These are phyloP conservation scores for Rubus parviflorus DNA, from an alignment of 306 rosid species.

Conservation along the genomic window DNA sequence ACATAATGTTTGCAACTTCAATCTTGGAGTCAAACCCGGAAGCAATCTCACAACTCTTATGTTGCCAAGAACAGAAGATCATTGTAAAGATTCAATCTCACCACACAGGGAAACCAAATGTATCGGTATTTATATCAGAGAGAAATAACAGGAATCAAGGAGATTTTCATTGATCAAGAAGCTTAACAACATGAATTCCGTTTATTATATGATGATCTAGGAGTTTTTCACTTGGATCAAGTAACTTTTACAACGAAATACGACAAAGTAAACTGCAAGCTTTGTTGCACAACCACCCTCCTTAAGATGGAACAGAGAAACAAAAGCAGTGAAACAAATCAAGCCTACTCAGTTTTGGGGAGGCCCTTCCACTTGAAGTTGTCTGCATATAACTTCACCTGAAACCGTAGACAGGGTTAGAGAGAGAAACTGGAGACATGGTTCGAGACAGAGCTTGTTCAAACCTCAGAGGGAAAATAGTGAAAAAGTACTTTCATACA, in stretches of 20 bases:
- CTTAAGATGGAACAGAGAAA: slow-evolving; percentile 27
- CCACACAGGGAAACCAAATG: not conserved
- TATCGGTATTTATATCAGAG: not conserved
- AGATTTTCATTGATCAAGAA: slow-evolving; percentile 6
- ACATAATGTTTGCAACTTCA: not conserved
- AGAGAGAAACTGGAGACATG: slow-evolving; percentile 3
- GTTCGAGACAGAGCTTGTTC: not conserved
- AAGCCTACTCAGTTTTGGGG: slow-evolving; percentile 50
- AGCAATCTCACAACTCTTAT: not conserved
- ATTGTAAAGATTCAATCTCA: not conserved
- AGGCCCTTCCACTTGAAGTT: slow-evolving; percentile 97
- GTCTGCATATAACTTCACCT: slow-evolving; percentile 87
- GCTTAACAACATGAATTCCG: slow-evolving; percentile 25
- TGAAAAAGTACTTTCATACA: not conserved
- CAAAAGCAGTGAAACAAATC: slow-evolving; percentile 35
- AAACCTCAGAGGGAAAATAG: not conserved
- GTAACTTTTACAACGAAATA: slow-evolving; percentile 28
- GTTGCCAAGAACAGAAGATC: not conserved
- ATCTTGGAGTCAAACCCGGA: slow-evolving; percentile 3
- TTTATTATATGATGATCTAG: slow-evolving; percentile 40
- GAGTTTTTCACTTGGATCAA: slow-evolving; percentile 29
- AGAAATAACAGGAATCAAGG: not conserved
- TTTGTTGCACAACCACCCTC: slow-evolving; percentile 22
- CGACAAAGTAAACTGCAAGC: slow-evolving; percentile 32
- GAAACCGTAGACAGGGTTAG: slow-evolving; percentile 14